Evolutionary conservation across 192 early-diverging fungal species (phyloP), one percentile per base, ranked within the genome.

Genomic region (Chytriomyces confervae): DNA sequence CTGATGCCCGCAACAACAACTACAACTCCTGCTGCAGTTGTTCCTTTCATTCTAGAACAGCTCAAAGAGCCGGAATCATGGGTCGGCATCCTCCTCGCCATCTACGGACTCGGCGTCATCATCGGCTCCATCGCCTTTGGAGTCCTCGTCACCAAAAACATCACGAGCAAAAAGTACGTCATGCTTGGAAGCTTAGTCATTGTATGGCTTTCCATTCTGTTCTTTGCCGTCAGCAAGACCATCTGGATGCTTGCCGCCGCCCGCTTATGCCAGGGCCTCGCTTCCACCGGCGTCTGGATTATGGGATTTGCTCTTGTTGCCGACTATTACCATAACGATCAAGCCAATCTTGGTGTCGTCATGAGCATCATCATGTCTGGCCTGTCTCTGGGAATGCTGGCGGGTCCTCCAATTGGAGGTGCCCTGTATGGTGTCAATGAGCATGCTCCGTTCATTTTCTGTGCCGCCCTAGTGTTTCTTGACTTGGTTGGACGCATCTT

Each of bases 281-380:
- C 81, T 10, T 69, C 72, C 29, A 73, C 53, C 43, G 72, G 74
- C 24, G 76, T 82, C 5, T 84, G 77, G 78, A 66, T 72, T 2
- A 49, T 84, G 5, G 84, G 84, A 44, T 36, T 84, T n/a, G 68
- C 81, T 18, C 24, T 82, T 45, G 48, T 84, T 47, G 80, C 77
- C 0, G 84, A 83, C 43, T 36, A 27, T 3, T 75, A 71, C 57
- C 23, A 61, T 27, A 51, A 64, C 53, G 72, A 78, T 24, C 48
- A 63, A 7, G 50, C 13, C 3, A 79, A 72, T 24, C 44, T 84
- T 18, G 84, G 84, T 4, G 6, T 61, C 6, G 78, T 82, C 23
- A 84, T 82, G 78, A 50, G 73, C 5, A 65, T 62, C 24, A 75
- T 80, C 13, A 50, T 84, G n/a, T 24, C 62, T 11, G 76, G 75